Base-by-base conservation (phyloP, 1,284 basidiomycete species). In the Moniliella sp. region DNA sequence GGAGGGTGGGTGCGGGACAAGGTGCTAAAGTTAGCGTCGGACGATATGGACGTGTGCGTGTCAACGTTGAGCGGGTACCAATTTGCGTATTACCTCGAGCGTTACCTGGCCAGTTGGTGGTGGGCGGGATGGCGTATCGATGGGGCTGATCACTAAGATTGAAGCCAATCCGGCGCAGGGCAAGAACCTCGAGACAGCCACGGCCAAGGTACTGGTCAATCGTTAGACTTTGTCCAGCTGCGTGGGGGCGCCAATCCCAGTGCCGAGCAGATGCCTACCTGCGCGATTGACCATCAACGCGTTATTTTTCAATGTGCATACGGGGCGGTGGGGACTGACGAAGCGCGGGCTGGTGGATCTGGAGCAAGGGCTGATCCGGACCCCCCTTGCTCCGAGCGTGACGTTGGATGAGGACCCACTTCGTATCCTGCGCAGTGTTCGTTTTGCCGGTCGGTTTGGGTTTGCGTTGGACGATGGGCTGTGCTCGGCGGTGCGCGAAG, bases 1-100 rank as follows among this genome's bases (percentile, higher is more conserved):
- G 86, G 86, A n/a, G 86, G 86, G 18, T 94, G 86, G 86, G 86
- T 93, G 27, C 68, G 86, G 47, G 88, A 99, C 64, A 97, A 97
- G 86, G 66, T 99, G 19, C 69, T 99, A 17, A 73, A 74, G 1
- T 67, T 72, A 8, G 67, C 78, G 32, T 84, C 79, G 43, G 74
- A 84, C 59, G 91, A 99, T 49, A 78, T 99, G 43, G 91, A 99
- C 59, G 72, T 99, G 40, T 83, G 86, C 1, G 69, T 94, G 8
- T 73, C 74, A 27, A 52, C 56, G 41, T 76, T 91, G 61, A 94
- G 88, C n/a, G 64, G 91, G 91, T 7, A 68, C 79, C 64, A 76
- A 0, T 99, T 97, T 62, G 91, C 88, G 1, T 69, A 76, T 37
- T 68, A 75, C 35, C 75, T 97, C 40, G 70, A 74, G 12, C 62